Evolutionary conservation across 129 eudicot genomes (phyloP), one percentile per base, ranked within the genome.

Genomic region (Tagetes patula): DNA sequence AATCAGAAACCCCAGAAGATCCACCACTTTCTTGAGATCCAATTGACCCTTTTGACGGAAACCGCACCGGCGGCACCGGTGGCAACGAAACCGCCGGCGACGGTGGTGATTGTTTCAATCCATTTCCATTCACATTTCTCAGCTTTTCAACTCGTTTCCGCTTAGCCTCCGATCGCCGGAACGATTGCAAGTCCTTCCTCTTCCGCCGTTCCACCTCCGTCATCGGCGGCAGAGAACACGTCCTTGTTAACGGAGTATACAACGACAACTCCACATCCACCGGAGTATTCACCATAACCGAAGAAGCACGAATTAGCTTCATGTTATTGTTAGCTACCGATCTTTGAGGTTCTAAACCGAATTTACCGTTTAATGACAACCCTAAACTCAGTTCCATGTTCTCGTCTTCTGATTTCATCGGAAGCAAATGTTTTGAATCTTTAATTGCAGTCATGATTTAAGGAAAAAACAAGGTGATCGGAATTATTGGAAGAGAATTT

Each of bases 331-430:
- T 56, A 68, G 43, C 55, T 45, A 4, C 65, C 53, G 42, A 38
- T 43, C 66, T 77, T 12, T 61, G 34, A 38, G 85, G 89, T 76
- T 90, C 82, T 45, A 73, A 79, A 37, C 97, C 95, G 67, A 85
- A 91, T 63, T 77, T 81, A 4, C 97, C 96, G 65, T 85, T 84
- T 77, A 80, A 67, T 0, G 96, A 91, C 27, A 88, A 83, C 20
- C 92, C 91, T 47, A 88, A 79, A 61, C 75, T 82, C 20, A 86
- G 74, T 77, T 91, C 89, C 1, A 83, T 41, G 1, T 78, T 77
- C 30, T 76, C 86, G 64, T 58, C 39, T 43, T 63, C 41, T 2
- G 6, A 8, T 53, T 67, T 68, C 48, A 0, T 70, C 46, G 54
- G 78, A 54, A 55, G 65, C 55, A 76, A 71, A 85, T 79, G 82